These are phyloP conservation scores for Cardamine chenopodiifolia DNA, from an alignment of 345 rosid genomes.

Conservation along the genomic window DNA sequence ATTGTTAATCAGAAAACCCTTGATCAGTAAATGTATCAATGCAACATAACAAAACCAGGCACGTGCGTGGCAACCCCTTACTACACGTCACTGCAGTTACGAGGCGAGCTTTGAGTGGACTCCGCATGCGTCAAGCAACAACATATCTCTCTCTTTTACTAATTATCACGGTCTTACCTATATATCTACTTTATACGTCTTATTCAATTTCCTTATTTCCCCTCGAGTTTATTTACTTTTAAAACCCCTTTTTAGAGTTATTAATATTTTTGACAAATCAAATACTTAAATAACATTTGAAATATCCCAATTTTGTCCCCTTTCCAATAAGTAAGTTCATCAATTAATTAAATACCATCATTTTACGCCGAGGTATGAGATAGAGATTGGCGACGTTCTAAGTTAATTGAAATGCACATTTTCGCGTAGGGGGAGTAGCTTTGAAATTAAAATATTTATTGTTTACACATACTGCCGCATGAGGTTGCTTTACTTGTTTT, in stretches of 20 bases:
- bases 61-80: constrained; percentile 34
- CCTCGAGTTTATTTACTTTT: neutral
- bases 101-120: constrained; percentile 40
- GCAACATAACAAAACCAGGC: constrained; percentile 28
- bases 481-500: constrained; percentile 40
- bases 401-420: constrained; percentile 38
- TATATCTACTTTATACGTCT: neutral
- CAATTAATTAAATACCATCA: constrained; percentile 15
- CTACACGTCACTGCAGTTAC: constrained; percentile 41
- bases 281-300: constrained; percentile 20
- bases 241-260: neutral
- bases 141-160: constrained; percentile 34
- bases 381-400: constrained; percentile 39
- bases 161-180: constrained; percentile 5
- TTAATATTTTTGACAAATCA: constrained; percentile 19
- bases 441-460: constrained; percentile 8
- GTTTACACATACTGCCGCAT: constrained; percentile 24
- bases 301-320: neutral
- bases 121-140: constrained; percentile 74
- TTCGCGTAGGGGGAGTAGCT: constrained; percentile 15
- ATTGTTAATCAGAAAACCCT: neutral
- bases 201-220: neutral
- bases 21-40: constrained; percentile 27
- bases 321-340: constrained; percentile 24
- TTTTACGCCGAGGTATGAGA: constrained; percentile 36